Percentiles rank a stretch among this genome's conserved stretches.
phyloP scores from a whole-genome alignment of 2,329 filamentous ascomycete genomes.

The Hirsutella minnesotensis region DNA sequence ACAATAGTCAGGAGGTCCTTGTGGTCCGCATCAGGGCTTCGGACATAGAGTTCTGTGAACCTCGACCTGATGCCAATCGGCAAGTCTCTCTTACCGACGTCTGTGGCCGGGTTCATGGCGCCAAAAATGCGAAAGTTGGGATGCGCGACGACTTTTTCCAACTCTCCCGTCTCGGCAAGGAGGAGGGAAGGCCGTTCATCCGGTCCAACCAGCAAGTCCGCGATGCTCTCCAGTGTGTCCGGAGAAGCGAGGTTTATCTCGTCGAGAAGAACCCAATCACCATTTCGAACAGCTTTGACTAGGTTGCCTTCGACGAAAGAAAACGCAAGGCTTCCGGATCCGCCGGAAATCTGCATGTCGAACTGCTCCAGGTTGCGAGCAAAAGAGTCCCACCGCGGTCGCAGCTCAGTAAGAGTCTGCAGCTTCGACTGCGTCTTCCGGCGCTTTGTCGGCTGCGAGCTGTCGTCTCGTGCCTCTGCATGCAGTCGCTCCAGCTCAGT shows the following conservation, averaged over 20 bases:
- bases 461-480: constrained; percentile 18
- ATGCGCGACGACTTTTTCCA: constrained; percentile 81
- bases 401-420: constrained; percentile 44
- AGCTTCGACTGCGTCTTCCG: constrained; percentile 56
- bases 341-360: constrained; percentile 63
- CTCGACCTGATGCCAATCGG: constrained; percentile 78
- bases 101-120: constrained; percentile 97
- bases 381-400: constrained; percentile 70
- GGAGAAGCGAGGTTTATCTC: constrained; percentile 95
- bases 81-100: constrained; percentile 90
- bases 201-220: constrained; percentile 69
- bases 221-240: constrained; percentile 88
- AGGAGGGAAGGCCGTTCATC: constrained; percentile 69
- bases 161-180: constrained; percentile 85
- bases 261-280: constrained; percentile 92
- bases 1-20: constrained; percentile 84
- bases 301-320: constrained; percentile 94
- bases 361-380: constrained; percentile 63
- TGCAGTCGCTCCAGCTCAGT: constrained; percentile 36
- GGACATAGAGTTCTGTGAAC: constrained; percentile 92
- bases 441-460: constrained; percentile 55
- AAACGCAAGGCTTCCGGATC: constrained; percentile 74
- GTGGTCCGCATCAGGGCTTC: constrained; percentile 75
- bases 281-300: constrained; percentile 88
- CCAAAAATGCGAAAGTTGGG: constrained; percentile 92